A percentile compares a stretch with the other conserved stretches of the same genome.
These are phyloP conservation scores for Flaveria linearis DNA, from an alignment of 129 eudicot genomes.

Conservation along the genomic window DNA sequence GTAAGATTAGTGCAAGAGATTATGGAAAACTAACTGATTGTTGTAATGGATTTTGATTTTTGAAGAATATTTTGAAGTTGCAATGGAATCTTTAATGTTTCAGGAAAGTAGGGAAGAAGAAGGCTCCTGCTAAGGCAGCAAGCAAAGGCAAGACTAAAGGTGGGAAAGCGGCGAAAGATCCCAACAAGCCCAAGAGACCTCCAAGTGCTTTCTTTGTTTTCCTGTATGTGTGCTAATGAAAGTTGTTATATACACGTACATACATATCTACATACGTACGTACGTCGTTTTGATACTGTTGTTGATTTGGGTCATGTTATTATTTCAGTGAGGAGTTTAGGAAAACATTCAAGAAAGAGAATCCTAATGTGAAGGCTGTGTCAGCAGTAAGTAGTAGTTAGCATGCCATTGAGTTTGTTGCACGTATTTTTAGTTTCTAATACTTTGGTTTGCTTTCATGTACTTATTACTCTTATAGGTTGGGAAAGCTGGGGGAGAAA, in stretches of 20 bases:
- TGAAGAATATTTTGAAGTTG: background rate
- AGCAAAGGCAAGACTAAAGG: constrained; percentile 53
- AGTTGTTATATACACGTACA: background rate
- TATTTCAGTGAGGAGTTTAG: constrained; percentile 84
- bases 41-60: background rate
- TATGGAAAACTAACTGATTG: background rate
- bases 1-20: background rate
- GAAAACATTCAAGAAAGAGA: constrained; percentile 74
- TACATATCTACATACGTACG: too few species aligned
- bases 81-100: constrained; percentile 10
- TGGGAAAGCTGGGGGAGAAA: constrained; percentile 96
- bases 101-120: constrained; percentile 85
- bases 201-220: constrained; percentile 95
- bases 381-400: constrained; percentile 58
- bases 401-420: background rate
- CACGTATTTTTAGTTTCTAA: background rate
- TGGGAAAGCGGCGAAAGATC: constrained; percentile 76
- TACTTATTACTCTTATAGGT: constrained; percentile 44
- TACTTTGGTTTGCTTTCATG: background rate
- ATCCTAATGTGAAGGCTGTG: constrained; percentile 80
- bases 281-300: background rate
- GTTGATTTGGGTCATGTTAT: constrained; percentile 2
- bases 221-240: constrained; percentile 50
- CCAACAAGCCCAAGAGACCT: constrained; percentile 97
- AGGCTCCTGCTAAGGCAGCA: constrained; percentile 52